Evolutionary conservation across 371 early-diverging fungal species (phyloP).

Genomic region (Furculomyces boomerangus): DNA sequence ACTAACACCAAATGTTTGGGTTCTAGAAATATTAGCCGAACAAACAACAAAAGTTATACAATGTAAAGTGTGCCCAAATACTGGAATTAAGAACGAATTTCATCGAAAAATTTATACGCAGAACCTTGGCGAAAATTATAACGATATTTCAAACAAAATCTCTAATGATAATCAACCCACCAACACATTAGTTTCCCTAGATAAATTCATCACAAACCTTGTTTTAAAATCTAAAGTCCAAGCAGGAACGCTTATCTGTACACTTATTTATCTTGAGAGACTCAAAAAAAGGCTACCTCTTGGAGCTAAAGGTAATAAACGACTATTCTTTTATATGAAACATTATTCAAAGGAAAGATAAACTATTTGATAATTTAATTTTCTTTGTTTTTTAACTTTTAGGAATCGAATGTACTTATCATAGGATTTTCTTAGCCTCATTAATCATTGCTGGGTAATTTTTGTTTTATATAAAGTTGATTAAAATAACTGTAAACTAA

Average conservation of each 20-base stretch:
- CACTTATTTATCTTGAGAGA: conserved; percentile 36
- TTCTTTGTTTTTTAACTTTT: neutral
- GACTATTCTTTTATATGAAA: neutral
- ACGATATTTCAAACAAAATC: neutral
- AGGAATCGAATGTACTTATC: conserved; percentile 48
- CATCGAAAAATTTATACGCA: neutral
- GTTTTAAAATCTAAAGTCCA: conserved; percentile 32
- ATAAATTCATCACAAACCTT: conserved; percentile 31
- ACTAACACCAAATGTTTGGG: too few species aligned
- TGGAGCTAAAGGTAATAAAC: conserved; percentile 28
- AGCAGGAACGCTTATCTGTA: conserved; percentile 37
- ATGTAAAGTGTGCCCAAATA: conserved; percentile 23
- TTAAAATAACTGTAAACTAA: neutral
- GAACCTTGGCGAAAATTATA: neutral
- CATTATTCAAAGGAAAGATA: neutral
- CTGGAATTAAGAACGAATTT: conserved; percentile 8
- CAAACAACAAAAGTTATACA: conserved; percentile 31
- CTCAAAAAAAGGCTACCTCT: conserved; percentile 28
- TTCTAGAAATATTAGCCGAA: conserved; percentile 21
- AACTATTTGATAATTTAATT: neutral
- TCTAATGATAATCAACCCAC: neutral
- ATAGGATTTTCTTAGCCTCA: conserved; percentile 60
- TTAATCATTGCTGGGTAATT: conserved; percentile 39
- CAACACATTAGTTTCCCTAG: conserved; percentile 24
- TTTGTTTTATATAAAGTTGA: neutral